A percentile compares a stretch with the other conserved stretches of the same genome.
These are phyloP conservation scores for Colletotrichum spinosum DNA, from an alignment of 2,329 filamentous ascomycete species.

Conservation along the genomic window DNA sequence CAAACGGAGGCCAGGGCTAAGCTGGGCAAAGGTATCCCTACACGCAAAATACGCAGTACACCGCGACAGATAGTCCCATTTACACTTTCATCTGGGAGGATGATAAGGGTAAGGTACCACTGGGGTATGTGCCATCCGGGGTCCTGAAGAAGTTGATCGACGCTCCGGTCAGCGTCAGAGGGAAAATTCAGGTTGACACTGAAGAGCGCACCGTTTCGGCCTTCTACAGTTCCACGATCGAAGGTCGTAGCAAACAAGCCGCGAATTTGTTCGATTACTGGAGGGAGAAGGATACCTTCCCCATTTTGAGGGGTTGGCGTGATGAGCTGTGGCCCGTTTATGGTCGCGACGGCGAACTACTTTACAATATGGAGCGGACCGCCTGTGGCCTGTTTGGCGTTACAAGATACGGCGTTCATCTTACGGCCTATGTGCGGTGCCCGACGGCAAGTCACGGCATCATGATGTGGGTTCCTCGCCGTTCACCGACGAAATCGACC, in stretches of 20 bases:
- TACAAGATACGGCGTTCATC: conserved; percentile 83
- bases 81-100: conserved; percentile 75
- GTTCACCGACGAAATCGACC: conserved; percentile 83
- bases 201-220: conserved; percentile 72
- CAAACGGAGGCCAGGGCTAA: conserved; percentile 9
- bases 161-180: conserved; percentile 62
- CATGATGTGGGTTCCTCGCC: conserved; percentile 85
- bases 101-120: conserved; percentile 70
- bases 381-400: conserved; percentile 81
- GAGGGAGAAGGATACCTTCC: conserved; percentile 77
- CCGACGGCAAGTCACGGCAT: conserved; percentile 62
- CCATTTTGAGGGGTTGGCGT: conserved; percentile 82
- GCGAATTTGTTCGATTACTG: conserved; percentile 73
- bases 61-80: conserved; percentile 68
- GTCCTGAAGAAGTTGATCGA: conserved; percentile 62
- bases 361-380: conserved; percentile 82
- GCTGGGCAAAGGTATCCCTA: conserved; percentile 77
- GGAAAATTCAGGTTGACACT: conserved; percentile 72
- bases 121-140: conserved; percentile 69
- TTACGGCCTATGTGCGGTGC: conserved; percentile 76
- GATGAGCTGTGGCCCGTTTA: conserved; percentile 86
- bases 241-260: conserved; percentile 69
- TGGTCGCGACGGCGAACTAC: conserved; percentile 68
- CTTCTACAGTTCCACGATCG: conserved; percentile 67
- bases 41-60: conserved; percentile 68